These are phyloP conservation scores for Epichloe typhina DNA, from an alignment of 2,329 filamentous ascomycete genomes.

Conservation along the genomic window DNA sequence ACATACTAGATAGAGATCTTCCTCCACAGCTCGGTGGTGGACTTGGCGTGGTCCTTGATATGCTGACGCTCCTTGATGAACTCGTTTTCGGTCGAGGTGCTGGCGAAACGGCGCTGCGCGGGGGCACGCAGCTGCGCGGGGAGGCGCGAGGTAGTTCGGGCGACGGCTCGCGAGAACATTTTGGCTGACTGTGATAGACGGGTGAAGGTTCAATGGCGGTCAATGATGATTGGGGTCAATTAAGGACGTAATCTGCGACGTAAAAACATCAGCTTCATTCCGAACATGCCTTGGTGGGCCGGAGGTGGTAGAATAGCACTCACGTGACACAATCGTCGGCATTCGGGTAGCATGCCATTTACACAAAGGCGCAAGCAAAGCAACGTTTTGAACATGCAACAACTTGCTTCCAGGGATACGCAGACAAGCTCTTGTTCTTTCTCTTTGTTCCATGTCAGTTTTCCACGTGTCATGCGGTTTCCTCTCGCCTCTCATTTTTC, in stretches of 20 bases:
- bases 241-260: conserved; percentile 11
- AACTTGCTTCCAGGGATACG: no score
- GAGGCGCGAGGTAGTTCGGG: conserved; percentile 51
- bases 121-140: conserved; percentile 44
- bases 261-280: background rate
- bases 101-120: conserved; percentile 60
- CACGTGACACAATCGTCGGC: background rate
- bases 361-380: no score
- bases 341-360: no score
- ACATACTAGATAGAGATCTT: conserved; percentile 94
- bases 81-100: conserved; percentile 67
- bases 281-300: background rate
- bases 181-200: background rate
- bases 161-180: conserved; percentile 54
- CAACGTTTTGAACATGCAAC: no score
- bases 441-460: no score
- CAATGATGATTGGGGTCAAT: background rate
- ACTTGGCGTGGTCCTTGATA: conserved; percentile 79
- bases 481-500: background rate
- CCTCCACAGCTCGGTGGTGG: conserved; percentile 81
- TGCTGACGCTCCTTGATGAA: conserved; percentile 87
- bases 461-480: no score
- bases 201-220: background rate
- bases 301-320: background rate
- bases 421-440: no score